These are phyloP conservation scores for Leccinum incarnatum DNA, from an alignment of 768 basidiomycete species.

Conservation along the genomic window DNA sequence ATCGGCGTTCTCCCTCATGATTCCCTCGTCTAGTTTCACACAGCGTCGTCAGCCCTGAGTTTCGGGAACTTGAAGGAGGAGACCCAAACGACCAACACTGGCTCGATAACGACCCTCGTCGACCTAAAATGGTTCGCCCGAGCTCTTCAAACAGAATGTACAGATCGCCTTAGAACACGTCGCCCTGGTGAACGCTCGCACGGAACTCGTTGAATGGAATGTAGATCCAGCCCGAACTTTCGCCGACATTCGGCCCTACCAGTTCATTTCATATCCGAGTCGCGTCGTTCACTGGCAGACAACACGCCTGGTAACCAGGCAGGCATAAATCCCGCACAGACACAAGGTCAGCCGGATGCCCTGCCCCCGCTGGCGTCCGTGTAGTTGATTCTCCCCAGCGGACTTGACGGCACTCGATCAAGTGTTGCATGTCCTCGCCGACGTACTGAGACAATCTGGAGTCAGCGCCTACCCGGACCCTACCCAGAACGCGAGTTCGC, in stretches of 20 bases:
- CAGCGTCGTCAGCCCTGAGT: not conserved
- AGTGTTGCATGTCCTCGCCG: conserved; percentile 42
- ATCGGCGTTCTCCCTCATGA: conserved; percentile 17
- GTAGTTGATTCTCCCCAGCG: conserved; percentile 29
- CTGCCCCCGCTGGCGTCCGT: conserved; percentile 10
- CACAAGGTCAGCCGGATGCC: conserved; percentile 42
- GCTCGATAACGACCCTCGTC: conserved; percentile 13
- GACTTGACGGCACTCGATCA: conserved; percentile 53
- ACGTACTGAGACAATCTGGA: conserved; percentile 55
- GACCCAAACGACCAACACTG: conserved; percentile 11
- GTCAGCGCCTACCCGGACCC: conserved; percentile 62
- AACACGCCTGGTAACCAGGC: conserved; percentile 56
- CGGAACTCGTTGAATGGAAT: conserved; percentile 49
- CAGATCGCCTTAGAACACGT: conserved; percentile 50
- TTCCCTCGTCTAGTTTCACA: conserved; percentile 11
- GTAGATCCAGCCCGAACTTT: conserved; percentile 37
- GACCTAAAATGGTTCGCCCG: conserved; percentile 47
- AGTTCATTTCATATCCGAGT: not conserved
- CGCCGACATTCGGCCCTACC: not conserved
- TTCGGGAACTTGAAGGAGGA: too few relatives aligned
- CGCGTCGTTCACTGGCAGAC: conserved; percentile 48
- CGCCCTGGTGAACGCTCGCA: conserved; percentile 46
- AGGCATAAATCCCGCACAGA: conserved; percentile 51
- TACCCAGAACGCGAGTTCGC: conserved; percentile 26
- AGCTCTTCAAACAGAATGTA: conserved; percentile 59